These are phyloP conservation scores for Conringia planisiliqua DNA, from an alignment of 345 rosid species.

Conservation along the genomic window DNA sequence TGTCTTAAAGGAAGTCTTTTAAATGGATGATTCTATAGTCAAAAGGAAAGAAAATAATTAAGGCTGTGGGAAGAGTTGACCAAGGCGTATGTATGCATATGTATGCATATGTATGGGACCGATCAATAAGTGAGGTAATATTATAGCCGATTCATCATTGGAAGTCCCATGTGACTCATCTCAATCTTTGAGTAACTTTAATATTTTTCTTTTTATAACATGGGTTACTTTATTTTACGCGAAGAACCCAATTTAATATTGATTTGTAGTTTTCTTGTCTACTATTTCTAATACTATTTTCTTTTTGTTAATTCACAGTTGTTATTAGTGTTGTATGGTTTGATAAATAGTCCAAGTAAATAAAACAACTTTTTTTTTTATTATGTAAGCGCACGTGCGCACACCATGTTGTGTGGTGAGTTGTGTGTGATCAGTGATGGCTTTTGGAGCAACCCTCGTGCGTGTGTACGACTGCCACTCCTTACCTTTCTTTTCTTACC, in stretches of 20 bases:
- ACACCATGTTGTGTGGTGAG: constrained; percentile 27
- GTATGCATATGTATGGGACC: constrained; percentile 20
- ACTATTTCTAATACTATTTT: neutral
- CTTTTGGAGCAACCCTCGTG: constrained; percentile 50
- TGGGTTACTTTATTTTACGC: neutral
- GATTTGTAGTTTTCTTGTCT: neutral
- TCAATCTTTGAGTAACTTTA: neutral
- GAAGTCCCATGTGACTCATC: constrained; percentile 22
- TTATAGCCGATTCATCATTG: constrained; percentile 26
- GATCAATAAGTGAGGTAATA: constrained; percentile 21
- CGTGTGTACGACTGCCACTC: constrained; percentile 24
- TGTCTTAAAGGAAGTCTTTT: neutral
- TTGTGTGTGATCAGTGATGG: constrained; percentile 24
- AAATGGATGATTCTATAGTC: neutral
- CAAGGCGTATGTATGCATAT: constrained; percentile 5
- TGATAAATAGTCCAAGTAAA: neutral
- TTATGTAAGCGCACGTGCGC: constrained; percentile 55
- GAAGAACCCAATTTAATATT: neutral
- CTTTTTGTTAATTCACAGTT: neutral
- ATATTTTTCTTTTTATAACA: neutral
- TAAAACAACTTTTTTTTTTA: neutral
- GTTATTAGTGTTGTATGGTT: neutral
- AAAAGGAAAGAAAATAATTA: neutral
- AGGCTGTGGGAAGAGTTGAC: constrained; percentile 29
- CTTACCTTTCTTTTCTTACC: constrained; percentile 9